Evolutionary conservation across 2,329 filamentous ascomycete species (phyloP).

Genomic region (Aspergillus sp.): DNA sequence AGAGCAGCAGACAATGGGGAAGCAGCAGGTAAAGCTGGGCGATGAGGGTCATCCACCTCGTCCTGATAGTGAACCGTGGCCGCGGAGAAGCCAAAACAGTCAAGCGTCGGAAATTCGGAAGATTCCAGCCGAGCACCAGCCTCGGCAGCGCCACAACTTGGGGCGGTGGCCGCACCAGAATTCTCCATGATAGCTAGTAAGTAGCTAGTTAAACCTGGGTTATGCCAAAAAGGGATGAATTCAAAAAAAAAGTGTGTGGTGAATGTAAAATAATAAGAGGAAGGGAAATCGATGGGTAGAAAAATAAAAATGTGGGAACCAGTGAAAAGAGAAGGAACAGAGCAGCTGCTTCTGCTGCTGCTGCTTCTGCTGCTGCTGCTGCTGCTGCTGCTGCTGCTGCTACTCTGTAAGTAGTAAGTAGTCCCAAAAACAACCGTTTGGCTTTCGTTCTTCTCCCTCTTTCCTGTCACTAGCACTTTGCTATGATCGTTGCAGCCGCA

Average conservation of each 20-base stretch:
- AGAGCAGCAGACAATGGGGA: not conserved
- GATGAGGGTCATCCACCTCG: not conserved
- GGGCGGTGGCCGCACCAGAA: constrained; percentile 12
- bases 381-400: not conserved
- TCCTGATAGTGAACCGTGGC: constrained; percentile 3
- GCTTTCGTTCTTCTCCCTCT: constrained; percentile 2
- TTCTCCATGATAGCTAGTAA: constrained; percentile 7
- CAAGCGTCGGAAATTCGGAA: constrained; percentile 27
- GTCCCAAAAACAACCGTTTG: constrained; percentile 4
- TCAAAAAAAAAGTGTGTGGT: not conserved
- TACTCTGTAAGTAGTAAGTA: not conserved
- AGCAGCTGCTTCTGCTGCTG: not conserved
- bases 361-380: not conserved
- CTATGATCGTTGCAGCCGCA: constrained; percentile 18
- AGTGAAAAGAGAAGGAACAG: not conserved
- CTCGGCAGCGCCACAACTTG: constrained; percentile 13
- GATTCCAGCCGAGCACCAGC: constrained; percentile 19
- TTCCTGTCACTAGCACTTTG: constrained; percentile 20
- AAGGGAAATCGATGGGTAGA: not conserved
- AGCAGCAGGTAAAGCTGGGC: not conserved
- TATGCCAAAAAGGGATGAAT: not conserved
- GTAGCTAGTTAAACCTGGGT: no score
- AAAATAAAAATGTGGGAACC: not conserved
- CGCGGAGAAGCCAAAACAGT: constrained; percentile 18
- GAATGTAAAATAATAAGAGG: not conserved